phyloP scores from a whole-genome alignment of 2,329 filamentous ascomycete species.

The Cercospora zeae-maydis region DNA sequence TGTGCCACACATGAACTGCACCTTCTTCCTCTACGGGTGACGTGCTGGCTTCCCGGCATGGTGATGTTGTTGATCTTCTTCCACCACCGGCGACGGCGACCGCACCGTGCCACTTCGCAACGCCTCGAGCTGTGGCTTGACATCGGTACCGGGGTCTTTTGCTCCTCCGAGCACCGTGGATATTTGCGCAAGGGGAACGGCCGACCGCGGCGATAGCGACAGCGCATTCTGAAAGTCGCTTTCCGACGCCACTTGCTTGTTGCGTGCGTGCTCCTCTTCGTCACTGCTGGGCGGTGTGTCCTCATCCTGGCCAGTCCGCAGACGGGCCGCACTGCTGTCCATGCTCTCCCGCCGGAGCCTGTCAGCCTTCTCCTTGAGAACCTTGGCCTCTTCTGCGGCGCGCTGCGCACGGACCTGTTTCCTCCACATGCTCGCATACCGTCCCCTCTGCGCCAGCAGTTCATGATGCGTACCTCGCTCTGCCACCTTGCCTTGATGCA shows the following conservation, averaged over 20 bases:
- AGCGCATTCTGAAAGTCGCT: constrained; percentile 28
- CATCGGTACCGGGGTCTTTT: constrained; percentile 28
- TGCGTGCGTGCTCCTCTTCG: constrained; percentile 34
- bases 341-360: constrained; percentile 48
- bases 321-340: constrained; percentile 39
- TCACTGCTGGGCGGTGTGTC: constrained; percentile 34
- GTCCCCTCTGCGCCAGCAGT: constrained; percentile 46
- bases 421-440: constrained; percentile 52
- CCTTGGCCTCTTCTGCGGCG: constrained; percentile 49
- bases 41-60: neutral
- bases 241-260: constrained; percentile 12
- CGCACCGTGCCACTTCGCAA: constrained; percentile 32
- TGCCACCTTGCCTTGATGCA: constrained; percentile 51
- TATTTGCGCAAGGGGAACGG: constrained; percentile 29
- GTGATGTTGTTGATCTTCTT: constrained; percentile 23
- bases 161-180: constrained; percentile 19
- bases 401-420: constrained; percentile 51
- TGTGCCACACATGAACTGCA: neutral
- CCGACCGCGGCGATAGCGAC: constrained; percentile 26
- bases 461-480: constrained; percentile 53
- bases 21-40: neutral
- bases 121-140: constrained; percentile 26
- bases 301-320: constrained; percentile 20
- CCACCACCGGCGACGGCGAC: constrained; percentile 30
- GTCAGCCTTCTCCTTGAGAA: constrained; percentile 50